Conservation (phyloP, 208 protist genomes). For the Wallacemonas sp. region DNA sequence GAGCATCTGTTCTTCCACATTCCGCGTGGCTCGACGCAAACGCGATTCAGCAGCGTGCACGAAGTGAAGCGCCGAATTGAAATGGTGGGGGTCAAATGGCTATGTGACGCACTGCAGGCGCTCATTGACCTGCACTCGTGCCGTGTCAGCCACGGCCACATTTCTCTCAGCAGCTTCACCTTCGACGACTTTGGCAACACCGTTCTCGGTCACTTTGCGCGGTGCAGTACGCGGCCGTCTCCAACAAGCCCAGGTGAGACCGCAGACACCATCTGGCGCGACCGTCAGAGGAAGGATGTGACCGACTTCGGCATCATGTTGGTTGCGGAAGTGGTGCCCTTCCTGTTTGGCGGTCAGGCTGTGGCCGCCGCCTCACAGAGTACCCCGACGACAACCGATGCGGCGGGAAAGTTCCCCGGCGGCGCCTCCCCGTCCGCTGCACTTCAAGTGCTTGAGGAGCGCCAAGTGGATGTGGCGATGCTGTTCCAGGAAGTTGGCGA, state of each 20-base stretch:
- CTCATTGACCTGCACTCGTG: slow-evolving; percentile 64
- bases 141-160: slow-evolving; percentile 47
- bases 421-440: background rate
- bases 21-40: slow-evolving; percentile 58
- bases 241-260: background rate
- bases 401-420: background rate
- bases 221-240: slow-evolving; percentile 10
- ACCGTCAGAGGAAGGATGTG: slow-evolving; percentile 24
- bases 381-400: background rate
- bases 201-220: slow-evolving; percentile 53
- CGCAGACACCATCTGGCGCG: slow-evolving; percentile 11
- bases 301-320: slow-evolving; percentile 37
- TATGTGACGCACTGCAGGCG: slow-evolving; percentile 61
- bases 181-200: slow-evolving; percentile 80
- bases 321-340: slow-evolving; percentile 43
- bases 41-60: slow-evolving; percentile 58
- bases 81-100: slow-evolving; percentile 53
- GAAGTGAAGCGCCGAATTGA: slow-evolving; percentile 50
- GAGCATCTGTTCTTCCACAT: slow-evolving; percentile 59
- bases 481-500: slow-evolving; percentile 53
- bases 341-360: slow-evolving; percentile 13
- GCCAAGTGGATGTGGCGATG: slow-evolving; percentile 27
- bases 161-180: slow-evolving; percentile 64
- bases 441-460: background rate
- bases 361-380: background rate